A percentile compares a stretch with the other conserved stretches of the same genome.
phyloP scores from a whole-genome alignment of 2,329 filamentous ascomycete genomes.

The Didymella glomerata region DNA sequence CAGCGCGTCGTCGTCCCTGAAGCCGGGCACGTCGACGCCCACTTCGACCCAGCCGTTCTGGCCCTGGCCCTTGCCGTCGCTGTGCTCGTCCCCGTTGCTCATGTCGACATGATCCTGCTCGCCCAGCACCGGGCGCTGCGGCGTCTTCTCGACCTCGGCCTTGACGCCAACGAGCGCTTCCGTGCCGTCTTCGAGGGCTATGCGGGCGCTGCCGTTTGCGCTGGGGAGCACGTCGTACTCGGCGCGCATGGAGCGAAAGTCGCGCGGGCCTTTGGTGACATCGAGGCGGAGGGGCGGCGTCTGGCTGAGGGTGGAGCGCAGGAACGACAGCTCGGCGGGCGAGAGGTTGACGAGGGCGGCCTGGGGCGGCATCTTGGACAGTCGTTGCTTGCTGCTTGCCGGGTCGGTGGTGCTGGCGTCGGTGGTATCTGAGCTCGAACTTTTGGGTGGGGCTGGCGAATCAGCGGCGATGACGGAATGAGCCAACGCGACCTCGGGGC shows the following conservation, averaged over 20 bases:
- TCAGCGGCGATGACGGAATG: slow-evolving; percentile 25
- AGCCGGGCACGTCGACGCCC: slow-evolving; percentile 88
- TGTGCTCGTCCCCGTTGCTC: slow-evolving; percentile 44
- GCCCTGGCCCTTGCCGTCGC: slow-evolving; percentile 49
- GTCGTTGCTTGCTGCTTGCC: neutral
- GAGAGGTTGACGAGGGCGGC: slow-evolving; percentile 74
- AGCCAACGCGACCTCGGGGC: neutral
- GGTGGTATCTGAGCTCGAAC: slow-evolving; percentile 17
- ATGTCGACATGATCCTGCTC: slow-evolving; percentile 47
- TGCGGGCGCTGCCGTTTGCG: slow-evolving; percentile 89
- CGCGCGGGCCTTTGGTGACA: slow-evolving; percentile 64
- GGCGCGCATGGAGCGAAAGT: slow-evolving; percentile 90
- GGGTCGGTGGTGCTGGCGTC: neutral
- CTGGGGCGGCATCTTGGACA: slow-evolving; percentile 45
- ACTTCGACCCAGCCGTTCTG: slow-evolving; percentile 85
- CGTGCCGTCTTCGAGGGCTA: slow-evolving; percentile 93
- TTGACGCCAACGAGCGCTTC: slow-evolving; percentile 97
- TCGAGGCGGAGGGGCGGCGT: slow-evolving; percentile 88
- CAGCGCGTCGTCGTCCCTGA: slow-evolving; percentile 87
- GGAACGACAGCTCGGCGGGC: slow-evolving; percentile 94
- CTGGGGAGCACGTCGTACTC: slow-evolving; percentile 90
- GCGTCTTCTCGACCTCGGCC: slow-evolving; percentile 85
- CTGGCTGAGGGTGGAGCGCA: slow-evolving; percentile 85
- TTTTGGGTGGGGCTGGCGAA: slow-evolving; percentile 31
- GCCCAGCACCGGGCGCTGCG: slow-evolving; percentile 36